Evolutionary conservation across 306 rosid genomes (phyloP), one percentile per base, ranked within the genome.

Genomic region (Arachis hypogaea): DNA sequence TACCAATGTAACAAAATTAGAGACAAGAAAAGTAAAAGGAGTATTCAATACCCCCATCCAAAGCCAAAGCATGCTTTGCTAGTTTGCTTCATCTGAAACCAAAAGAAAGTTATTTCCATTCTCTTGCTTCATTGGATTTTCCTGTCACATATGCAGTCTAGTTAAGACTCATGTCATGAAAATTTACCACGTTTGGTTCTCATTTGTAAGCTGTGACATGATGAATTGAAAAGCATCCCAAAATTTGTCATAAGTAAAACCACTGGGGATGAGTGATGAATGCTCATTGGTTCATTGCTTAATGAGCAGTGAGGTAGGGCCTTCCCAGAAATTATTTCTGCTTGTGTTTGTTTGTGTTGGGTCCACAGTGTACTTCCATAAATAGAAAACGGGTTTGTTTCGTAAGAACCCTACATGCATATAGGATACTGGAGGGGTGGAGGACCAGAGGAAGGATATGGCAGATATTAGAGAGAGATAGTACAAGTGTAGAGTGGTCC

Each of bases 401-500:
- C n/a, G 11, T 5, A 40, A 59, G 72, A 77, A 46, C 59, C 70
- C 71, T 73, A 63, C 47, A 18, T 5, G 52, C 18, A 29, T 16
- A 51, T 38, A 72, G 71, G 63, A 68, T 49, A 49, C 55, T 49
- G 1, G 55, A 49, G 55, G 55, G 43, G 60, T 38, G 41, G 22
- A 47, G 78, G 63, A 59, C 84, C 75, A 36, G 64, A 36, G 65
- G 71, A 68, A 78, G 76, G 85, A 80, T 50, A 22, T 28, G 58
- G 57, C 80, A 77, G 75, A 76, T 55, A 33, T 43, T 43, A 68
- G 57, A 46, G 58, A 42, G 60, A 73, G 67, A 50, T 18, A 59
- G 56, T 59, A 59, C 69, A 38, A 49, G 66, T 57, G 22, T 77
- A 77, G 88, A 38, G 87, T 85, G 89, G 92, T 87, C 89, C 89